phyloP scores from a whole-genome alignment of 306 rosid species.

The Pterocarpus macrocarpus region DNA sequence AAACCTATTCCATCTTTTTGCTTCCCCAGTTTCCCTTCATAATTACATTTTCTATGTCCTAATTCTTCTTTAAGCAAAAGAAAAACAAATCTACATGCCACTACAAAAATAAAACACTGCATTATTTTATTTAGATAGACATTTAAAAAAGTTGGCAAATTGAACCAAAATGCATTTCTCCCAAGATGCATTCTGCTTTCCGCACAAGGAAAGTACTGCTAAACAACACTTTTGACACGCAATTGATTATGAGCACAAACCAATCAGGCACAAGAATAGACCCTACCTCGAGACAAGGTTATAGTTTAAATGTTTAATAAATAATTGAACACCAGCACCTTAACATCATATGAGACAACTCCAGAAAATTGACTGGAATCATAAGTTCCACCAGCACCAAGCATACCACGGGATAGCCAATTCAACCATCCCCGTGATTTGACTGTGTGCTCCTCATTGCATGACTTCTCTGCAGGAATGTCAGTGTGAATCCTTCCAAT shows the following conservation, averaged over 20 bases:
- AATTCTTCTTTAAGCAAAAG: neutral
- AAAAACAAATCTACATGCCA: neutral
- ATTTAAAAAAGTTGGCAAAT: neutral
- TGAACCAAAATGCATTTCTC: slow-evolving; percentile 12
- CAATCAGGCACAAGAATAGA: slow-evolving; percentile 26
- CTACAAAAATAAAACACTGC: neutral
- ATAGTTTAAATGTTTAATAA: slow-evolving; percentile 21
- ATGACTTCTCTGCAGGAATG: slow-evolving; percentile 59
- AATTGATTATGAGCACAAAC: neutral
- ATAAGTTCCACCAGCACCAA: slow-evolving; percentile 98
- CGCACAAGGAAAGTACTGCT: neutral
- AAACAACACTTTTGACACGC: slow-evolving; percentile 14
- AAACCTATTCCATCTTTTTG: neutral
- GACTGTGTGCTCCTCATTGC: slow-evolving; percentile 68
- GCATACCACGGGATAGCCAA: slow-evolving; percentile 98
- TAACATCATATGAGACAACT: slow-evolving; percentile 88
- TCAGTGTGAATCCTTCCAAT: slow-evolving; percentile 45
- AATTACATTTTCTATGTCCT: neutral
- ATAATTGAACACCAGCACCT: slow-evolving; percentile 61
- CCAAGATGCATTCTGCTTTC: neutral
- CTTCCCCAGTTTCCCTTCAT: neutral
- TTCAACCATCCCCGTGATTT: slow-evolving; percentile 93
- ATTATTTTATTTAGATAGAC: neutral
- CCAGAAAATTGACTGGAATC: slow-evolving; percentile 97
- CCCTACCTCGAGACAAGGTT: neutral